Percentiles rank a stretch among this genome's conserved stretches.
Evolutionary conservation across 352 stramenopile genomes (phyloP).

Genomic region (Pythium oligandrum): DNA sequence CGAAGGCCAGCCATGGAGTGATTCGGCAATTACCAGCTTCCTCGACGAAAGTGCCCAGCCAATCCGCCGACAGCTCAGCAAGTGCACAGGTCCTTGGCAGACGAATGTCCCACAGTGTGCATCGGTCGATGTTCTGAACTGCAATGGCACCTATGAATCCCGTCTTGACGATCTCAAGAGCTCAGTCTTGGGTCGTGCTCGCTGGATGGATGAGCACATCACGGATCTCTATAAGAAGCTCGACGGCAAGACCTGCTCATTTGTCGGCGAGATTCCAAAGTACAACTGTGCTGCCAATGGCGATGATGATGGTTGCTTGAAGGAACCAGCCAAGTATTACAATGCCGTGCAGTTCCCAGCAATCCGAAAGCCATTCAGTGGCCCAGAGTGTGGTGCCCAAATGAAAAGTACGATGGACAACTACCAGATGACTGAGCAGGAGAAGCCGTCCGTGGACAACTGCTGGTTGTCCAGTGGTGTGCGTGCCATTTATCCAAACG

Average conservation of each 20-base stretch:
- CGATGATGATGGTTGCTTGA: slow-evolving; percentile 54
- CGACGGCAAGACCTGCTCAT: slow-evolving; percentile 45
- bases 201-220: slow-evolving; percentile 75
- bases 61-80: slow-evolving; percentile 41
- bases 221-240: slow-evolving; percentile 62
- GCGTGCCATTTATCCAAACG: slow-evolving; percentile 49
- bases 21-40: slow-evolving; percentile 44
- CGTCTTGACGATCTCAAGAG: slow-evolving; percentile 36
- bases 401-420: slow-evolving; percentile 15
- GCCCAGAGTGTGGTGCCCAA: slow-evolving; percentile 25
- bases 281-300: slow-evolving; percentile 65
- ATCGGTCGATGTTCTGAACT: slow-evolving; percentile 42
- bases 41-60: slow-evolving; percentile 42
- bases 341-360: slow-evolving; percentile 46
- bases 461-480: slow-evolving; percentile 61
- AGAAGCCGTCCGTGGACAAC: slow-evolving; percentile 53
- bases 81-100: slow-evolving; percentile 51
- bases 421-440: slow-evolving; percentile 23
- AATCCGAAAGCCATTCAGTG: slow-evolving; percentile 45
- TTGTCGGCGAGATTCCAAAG: slow-evolving; percentile 54
- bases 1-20: slow-evolving; percentile 41
- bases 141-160: slow-evolving; percentile 58
- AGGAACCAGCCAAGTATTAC: slow-evolving; percentile 56
- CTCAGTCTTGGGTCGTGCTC: slow-evolving; percentile 39
- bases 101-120: slow-evolving; percentile 51